phyloP scores from a whole-genome alignment of 2,329 filamentous ascomycete genomes.

The Xylariaceae sp. region DNA sequence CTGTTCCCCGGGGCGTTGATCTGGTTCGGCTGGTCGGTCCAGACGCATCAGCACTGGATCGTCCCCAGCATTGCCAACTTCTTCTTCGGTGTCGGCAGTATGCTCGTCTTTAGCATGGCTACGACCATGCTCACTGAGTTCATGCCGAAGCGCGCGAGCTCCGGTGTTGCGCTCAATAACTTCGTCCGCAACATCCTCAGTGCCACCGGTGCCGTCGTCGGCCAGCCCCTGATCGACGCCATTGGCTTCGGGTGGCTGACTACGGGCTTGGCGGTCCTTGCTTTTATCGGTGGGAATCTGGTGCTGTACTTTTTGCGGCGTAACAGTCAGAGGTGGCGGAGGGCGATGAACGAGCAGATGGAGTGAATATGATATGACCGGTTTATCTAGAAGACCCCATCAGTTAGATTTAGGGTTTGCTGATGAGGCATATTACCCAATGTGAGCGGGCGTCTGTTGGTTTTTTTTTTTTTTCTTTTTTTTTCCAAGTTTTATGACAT shows the following conservation, averaged over 20 bases:
- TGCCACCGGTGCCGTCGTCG: constrained; percentile 64
- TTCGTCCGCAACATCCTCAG: constrained; percentile 74
- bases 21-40: constrained; percentile 70
- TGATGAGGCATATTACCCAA: neutral
- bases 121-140: constrained; percentile 86
- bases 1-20: constrained; percentile 66
- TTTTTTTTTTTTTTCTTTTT: neutral
- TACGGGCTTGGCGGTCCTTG: constrained; percentile 50
- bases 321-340: constrained; percentile 59
- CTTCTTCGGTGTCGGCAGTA: constrained; percentile 69
- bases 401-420: neutral
- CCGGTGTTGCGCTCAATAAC: constrained; percentile 75
- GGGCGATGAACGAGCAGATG: constrained; percentile 49
- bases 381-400: neutral
- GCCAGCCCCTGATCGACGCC: constrained; percentile 62
- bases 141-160: constrained; percentile 64
- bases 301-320: constrained; percentile 57
- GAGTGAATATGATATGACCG: neutral
- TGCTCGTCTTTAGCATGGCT: constrained; percentile 69
- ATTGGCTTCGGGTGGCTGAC: constrained; percentile 75
- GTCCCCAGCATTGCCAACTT: constrained; percentile 61
- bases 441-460: too few relatives aligned
- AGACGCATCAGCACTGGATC: constrained; percentile 60
- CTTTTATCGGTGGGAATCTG: constrained; percentile 50
- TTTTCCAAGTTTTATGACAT: neutral